A percentile compares a stretch with the other conserved stretches of the same genome.
phyloP scores from a whole-genome alignment of 1,284 basidiomycete species.

The Microbotryum intermedium region DNA sequence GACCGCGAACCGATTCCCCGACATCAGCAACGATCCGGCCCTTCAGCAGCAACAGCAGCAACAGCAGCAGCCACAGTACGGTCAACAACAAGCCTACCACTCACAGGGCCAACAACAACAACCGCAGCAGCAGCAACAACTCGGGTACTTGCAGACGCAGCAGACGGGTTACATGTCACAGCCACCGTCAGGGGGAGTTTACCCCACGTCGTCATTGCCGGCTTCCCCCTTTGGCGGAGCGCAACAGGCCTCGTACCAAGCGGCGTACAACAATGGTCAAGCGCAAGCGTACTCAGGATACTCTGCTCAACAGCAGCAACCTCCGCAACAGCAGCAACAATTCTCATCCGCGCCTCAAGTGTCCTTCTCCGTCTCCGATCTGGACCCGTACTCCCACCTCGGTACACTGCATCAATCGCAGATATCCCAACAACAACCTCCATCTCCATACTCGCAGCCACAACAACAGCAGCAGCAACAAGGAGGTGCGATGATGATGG shows the following conservation, averaged over 20 bases:
- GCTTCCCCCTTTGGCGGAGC: neutral
- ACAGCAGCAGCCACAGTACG: conserved; percentile 3
- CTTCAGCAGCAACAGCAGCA: neutral
- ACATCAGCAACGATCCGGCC: conserved; percentile 9
- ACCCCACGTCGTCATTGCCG: neutral
- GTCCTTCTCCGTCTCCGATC: conserved; percentile 8
- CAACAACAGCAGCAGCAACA: neutral
- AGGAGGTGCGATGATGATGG: neutral
- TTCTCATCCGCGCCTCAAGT: neutral
- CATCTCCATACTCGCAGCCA: no score
- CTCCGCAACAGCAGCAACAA: neutral
- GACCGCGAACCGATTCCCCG: conserved; percentile 16
- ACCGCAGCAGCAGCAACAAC: neutral
- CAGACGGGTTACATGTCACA: neutral
- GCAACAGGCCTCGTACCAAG: neutral
- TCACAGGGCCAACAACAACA: neutral
- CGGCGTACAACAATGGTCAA: neutral
- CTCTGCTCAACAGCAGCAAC: neutral
- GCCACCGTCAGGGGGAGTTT: neutral
- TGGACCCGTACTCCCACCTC: conserved; percentile 25
- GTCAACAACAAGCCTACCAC: neutral
- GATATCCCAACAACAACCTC: neutral
- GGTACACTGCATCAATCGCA: neutral
- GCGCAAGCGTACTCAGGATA: neutral
- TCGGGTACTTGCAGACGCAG: neutral